A percentile compares a stretch with the other conserved stretches of the same genome.
Conservation (phyloP, 192 early-diverging fungal genomes). For the Backusella macrospora region DNA sequence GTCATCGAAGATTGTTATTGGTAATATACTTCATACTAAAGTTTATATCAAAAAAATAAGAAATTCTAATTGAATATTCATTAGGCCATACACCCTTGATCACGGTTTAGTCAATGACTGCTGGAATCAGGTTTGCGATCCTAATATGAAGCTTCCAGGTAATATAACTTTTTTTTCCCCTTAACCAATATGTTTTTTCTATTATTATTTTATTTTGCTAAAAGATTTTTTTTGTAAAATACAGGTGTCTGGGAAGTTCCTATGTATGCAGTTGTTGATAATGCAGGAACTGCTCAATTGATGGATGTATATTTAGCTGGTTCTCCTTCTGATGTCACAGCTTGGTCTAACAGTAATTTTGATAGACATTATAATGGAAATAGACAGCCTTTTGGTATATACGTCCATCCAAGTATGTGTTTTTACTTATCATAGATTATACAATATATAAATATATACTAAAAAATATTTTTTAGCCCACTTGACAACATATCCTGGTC, state of each 20-base stretch:
- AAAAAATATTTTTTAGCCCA: slow-evolving; percentile 35
- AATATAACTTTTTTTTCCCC: neutral
- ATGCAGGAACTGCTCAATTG: slow-evolving; percentile 39
- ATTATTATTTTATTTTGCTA: no score
- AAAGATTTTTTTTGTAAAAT: neutral
- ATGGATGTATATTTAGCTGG: slow-evolving; percentile 59
- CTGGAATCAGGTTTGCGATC: slow-evolving; percentile 54
- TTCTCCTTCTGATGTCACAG: slow-evolving; percentile 38
- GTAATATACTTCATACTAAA: slow-evolving; percentile 28
- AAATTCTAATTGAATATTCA: neutral
- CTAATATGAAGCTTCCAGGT: slow-evolving; percentile 45
- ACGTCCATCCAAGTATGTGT: slow-evolving; percentile 46
- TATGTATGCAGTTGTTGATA: slow-evolving; percentile 58
- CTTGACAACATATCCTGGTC: slow-evolving; percentile 38
- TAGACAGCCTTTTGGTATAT: slow-evolving; percentile 57
- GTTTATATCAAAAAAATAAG: neutral
- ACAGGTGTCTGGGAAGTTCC: slow-evolving; percentile 67
- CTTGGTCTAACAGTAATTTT: slow-evolving; percentile 59
- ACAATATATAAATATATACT: neutral
- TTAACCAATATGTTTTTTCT: no score
- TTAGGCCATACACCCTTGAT: slow-evolving; percentile 67
- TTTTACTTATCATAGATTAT: neutral
- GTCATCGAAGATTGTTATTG: slow-evolving; percentile 54
- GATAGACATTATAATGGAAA: slow-evolving; percentile 54
- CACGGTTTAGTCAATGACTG: slow-evolving; percentile 65